Evolutionary conservation across 2,329 filamentous ascomycete species (phyloP).

Genomic region (Microdochium trichocladiopsis): DNA sequence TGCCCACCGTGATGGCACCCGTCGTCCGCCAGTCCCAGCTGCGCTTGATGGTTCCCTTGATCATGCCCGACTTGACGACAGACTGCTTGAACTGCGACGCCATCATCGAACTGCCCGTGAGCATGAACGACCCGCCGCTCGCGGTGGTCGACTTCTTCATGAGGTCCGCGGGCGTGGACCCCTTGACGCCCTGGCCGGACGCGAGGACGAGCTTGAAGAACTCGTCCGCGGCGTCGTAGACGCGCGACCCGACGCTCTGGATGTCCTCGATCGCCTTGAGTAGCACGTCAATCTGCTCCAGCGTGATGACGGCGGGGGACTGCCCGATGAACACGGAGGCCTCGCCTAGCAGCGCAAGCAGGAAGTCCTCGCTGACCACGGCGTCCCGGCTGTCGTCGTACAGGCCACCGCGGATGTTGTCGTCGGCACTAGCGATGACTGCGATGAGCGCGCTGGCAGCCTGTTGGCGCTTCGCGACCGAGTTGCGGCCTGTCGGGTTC

Average conservation of each 20-base stretch:
- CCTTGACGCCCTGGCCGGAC: slow-evolving; percentile 57
- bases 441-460: slow-evolving; percentile 69
- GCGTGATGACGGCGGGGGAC: slow-evolving; percentile 45
- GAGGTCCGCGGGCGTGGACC: slow-evolving; percentile 57
- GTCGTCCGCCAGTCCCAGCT: slow-evolving; percentile 63
- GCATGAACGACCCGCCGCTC: slow-evolving; percentile 52
- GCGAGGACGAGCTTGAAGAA: slow-evolving; percentile 70
- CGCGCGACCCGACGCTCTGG: slow-evolving; percentile 64
- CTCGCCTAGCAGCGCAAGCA: slow-evolving; percentile 79
- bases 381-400: slow-evolving; percentile 76
- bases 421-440: slow-evolving; percentile 79
- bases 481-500: slow-evolving; percentile 23
- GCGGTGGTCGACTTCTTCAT: slow-evolving; percentile 46
- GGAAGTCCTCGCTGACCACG: slow-evolving; percentile 81
- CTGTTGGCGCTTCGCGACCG: slow-evolving; percentile 57
- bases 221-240: slow-evolving; percentile 69
- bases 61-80: slow-evolving; percentile 26
- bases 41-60: slow-evolving; percentile 40
- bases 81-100: slow-evolving; percentile 55
- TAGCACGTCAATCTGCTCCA: slow-evolving; percentile 64
- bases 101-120: slow-evolving; percentile 70
- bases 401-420: slow-evolving; percentile 85
- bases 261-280: slow-evolving; percentile 56
- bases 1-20: slow-evolving; percentile 43
- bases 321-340: slow-evolving; percentile 68